A percentile compares a stretch with the other conserved stretches of the same genome.
Evolutionary conservation across 768 basidiomycete species (phyloP).

Genomic region (Lentinula aciculospora): DNA sequence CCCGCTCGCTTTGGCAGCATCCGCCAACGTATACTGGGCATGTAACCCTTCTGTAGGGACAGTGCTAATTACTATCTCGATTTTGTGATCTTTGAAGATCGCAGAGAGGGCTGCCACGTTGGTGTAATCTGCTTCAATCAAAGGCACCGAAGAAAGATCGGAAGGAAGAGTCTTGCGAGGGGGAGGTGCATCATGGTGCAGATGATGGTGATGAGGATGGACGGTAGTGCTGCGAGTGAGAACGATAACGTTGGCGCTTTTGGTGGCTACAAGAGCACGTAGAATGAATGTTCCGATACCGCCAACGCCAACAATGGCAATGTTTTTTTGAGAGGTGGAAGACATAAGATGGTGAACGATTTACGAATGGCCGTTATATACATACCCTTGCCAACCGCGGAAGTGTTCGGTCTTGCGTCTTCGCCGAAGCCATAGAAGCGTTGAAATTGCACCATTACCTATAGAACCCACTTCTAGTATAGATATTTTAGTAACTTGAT

Average conservation of each 20-base stretch:
- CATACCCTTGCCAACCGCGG: too few species aligned
- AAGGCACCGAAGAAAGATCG: neutral
- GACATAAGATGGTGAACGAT: neutral
- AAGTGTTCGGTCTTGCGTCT: neutral
- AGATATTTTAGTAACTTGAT: too few species aligned
- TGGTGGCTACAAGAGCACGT: neutral
- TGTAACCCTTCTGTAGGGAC: neutral
- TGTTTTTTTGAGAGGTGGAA: neutral
- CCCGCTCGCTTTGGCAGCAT: neutral
- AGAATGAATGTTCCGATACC: neutral
- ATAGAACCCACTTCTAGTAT: too few species aligned
- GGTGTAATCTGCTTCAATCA: neutral
- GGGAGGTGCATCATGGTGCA: neutral
- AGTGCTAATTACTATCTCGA: neutral
- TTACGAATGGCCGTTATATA: neutral
- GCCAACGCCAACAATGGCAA: neutral
- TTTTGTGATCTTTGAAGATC: neutral
- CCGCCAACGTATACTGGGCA: neutral
- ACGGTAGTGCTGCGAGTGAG: neutral
- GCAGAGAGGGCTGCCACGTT: neutral
- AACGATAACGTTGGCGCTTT: neutral
- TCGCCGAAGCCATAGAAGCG: neutral
- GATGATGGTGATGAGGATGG: neutral
- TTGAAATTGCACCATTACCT: neutral
- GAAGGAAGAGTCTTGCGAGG: neutral